Evolutionary conservation across 345 rosid species (phyloP), one percentile per base, ranked within the genome.

Genomic region (Heritiera fomes): DNA sequence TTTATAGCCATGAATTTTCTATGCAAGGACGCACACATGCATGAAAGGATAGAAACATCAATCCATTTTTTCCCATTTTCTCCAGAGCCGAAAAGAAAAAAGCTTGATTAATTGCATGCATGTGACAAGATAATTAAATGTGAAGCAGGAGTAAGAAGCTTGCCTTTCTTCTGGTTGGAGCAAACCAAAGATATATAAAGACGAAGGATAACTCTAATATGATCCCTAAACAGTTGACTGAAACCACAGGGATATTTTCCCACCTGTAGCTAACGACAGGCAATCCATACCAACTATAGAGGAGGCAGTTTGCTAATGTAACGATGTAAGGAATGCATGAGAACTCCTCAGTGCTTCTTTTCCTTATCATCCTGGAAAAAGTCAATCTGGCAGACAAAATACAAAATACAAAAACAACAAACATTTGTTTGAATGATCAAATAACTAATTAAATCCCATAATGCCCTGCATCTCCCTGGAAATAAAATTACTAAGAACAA

Each of bases 241-340:
- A 90, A 77, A 87, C 87, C 18, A 93, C 81, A 1, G 91, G 91
- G 73, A 92, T 85, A 79, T 95, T 93, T 75, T 93, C 97, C 98
- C 95, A 93, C 78, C 66, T 79, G 88, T 81, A 69, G 89, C 98
- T 95, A 38, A 93, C 98, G 9, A 92, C 64, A 0, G 99, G 99
- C 81, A 91, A 71, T 30, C 94, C 99, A 45, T 95, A 95, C 97
- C 97, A 92, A 64, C 91, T 92, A 78, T 87, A 92, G 0, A 95
- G 77, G 43, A 95, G 88, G 81, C 99, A 95, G 77, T 89, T 92
- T 46, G 85, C 68, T 5, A 92, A 85, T 41, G 98, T 81, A 67
- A 87, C 77, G n/a, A 87, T 78, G 85, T 93, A 95, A 47, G 98
- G 99, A 61, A 95, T 8, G 77, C 94, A 91, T 71, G 99, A 93